These are phyloP conservation scores for Blastocladiella britannica DNA, from an alignment of 192 early-diverging fungal genomes.

Conservation along the genomic window DNA sequence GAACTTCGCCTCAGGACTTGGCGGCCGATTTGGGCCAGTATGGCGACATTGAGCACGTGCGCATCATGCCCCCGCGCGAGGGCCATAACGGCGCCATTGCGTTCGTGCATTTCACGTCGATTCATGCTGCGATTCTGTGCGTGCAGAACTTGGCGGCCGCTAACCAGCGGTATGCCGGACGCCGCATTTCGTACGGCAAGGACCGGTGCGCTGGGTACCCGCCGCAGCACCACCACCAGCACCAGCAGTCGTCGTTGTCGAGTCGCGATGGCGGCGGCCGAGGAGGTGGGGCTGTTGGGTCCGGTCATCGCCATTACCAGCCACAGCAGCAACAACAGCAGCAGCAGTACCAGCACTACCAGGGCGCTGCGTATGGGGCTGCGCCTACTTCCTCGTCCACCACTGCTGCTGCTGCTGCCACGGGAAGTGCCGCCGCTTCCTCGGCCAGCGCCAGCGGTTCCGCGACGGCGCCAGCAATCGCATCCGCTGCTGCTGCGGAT, in stretches of 20 bases:
- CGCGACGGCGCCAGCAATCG: neutral
- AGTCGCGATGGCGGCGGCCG: neutral
- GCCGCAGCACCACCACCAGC: neutral
- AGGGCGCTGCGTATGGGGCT: too few relatives aligned
- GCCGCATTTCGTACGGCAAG: slow-evolving; percentile 58
- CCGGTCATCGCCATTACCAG: too few relatives aligned
- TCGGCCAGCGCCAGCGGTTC: neutral
- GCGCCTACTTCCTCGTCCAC: too few relatives aligned
- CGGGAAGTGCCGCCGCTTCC: too few relatives aligned
- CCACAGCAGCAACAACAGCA: too few relatives aligned
- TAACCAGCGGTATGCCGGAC: slow-evolving; percentile 28
- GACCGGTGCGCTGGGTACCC: slow-evolving; percentile 63
- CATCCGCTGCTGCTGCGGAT: too few relatives aligned
- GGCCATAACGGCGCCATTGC: slow-evolving; percentile 47
- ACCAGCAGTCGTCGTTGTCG: neutral
- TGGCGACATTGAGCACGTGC: slow-evolving; percentile 51
- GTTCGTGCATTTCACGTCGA: slow-evolving; percentile 61
- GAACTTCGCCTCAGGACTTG: slow-evolving; percentile 28
- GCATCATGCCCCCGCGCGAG: slow-evolving; percentile 20
- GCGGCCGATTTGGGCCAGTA: slow-evolving; percentile 39
- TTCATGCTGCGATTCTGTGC: slow-evolving; percentile 48
- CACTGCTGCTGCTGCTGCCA: too few relatives aligned
- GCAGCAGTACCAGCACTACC: too few relatives aligned
- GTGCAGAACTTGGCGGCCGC: slow-evolving; percentile 32
- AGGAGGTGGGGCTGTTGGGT: too few relatives aligned